Conservation (phyloP, 768 basidiomycete genomes). For the Pleurotus tuoliensis region DNA sequence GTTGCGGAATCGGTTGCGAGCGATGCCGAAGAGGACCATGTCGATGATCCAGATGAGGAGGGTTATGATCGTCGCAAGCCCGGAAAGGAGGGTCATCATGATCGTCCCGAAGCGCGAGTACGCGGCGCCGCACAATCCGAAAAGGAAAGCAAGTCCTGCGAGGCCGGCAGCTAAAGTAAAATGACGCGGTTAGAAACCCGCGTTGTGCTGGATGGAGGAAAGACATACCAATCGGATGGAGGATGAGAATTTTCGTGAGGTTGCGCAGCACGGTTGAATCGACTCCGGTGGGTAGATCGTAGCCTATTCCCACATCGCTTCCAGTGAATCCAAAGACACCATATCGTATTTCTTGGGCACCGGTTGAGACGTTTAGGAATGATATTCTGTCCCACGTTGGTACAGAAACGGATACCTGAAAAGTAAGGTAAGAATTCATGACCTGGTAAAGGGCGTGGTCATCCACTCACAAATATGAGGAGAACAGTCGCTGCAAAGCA, state of each 20-base stretch:
- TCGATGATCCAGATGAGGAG: constrained; percentile 74
- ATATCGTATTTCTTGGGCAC: constrained; percentile 41
- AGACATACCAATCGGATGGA: constrained; percentile 72
- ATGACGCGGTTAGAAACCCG: background rate
- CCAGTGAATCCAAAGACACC: constrained; percentile 81
- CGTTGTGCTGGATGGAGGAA: background rate
- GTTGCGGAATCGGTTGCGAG: constrained; percentile 52
- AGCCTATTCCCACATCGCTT: constrained; percentile 52
- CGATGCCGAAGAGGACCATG: constrained; percentile 76
- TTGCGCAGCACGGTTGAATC: constrained; percentile 57
- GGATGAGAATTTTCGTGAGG: constrained; percentile 69
- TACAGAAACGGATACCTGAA: constrained; percentile 63
- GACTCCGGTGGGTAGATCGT: constrained; percentile 38
- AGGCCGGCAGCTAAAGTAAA: constrained; percentile 50
- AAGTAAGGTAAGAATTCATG: background rate
- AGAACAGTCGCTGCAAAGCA: constrained; percentile 68
- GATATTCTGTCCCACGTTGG: constrained; percentile 73
- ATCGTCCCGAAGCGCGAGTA: constrained; percentile 72
- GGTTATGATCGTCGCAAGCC: constrained; percentile 62
- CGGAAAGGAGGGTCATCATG: constrained; percentile 67
- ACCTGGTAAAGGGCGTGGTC: background rate
- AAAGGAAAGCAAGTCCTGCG: constrained; percentile 60
- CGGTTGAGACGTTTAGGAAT: constrained; percentile 54
- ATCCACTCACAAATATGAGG: constrained; percentile 55
- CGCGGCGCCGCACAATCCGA: constrained; percentile 61